Base-by-base conservation (phyloP, 225 moss, liverwort and hornwort genomes). In the Pseudisothecium myosuroides region DNA sequence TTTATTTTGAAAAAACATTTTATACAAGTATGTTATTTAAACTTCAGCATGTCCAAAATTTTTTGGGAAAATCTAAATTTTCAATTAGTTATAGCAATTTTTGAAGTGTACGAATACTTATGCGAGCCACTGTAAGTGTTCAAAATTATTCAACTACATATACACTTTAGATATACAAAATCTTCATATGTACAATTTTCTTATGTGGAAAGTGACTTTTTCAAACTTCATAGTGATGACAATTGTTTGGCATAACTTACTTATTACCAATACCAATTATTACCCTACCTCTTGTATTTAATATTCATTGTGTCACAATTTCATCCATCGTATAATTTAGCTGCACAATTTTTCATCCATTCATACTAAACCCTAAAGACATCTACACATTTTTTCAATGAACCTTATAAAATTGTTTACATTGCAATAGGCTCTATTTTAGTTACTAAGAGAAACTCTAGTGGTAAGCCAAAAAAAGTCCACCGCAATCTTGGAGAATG, bases 401-500 rank as follows among this genome's bases (percentile, higher is more conserved):
- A 73, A 47, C 29, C 1, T 45, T 45, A 45, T 73, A 73, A 45
- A 73, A 17, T 0, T 17, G 2, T 45, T 45, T 73, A 28, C 17
- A 28, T 73, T 73, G 24, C 1, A 45, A 28, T 28, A 17, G 16
- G 43, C 2, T 72, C 8, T 6, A 17, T 28, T 16, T 28, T 45
- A 45, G 3, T 73, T 43, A 28, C 6, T 17, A 45, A 73, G 11
- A 73, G 4, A 10, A 73, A 73, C 0, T 72, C 5, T 43, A 73
- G 29, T 0, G 0, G 10, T 73, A 73, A 0, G 0, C 6, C 9
- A 10, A 73, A 73, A 17, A 1, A 29, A 45, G 17, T 4, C 29
- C 6, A 28, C 6, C 4, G 1, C 0, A 2, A 0, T 45, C 45
- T 73, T 45, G 0, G 1, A 6, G 4, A 6, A 73, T 45, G 73